Evolutionary conservation across 208 protist genomes (phyloP), one percentile per base, ranked within the genome.

Genomic region (Wallacemonas sp.): DNA sequence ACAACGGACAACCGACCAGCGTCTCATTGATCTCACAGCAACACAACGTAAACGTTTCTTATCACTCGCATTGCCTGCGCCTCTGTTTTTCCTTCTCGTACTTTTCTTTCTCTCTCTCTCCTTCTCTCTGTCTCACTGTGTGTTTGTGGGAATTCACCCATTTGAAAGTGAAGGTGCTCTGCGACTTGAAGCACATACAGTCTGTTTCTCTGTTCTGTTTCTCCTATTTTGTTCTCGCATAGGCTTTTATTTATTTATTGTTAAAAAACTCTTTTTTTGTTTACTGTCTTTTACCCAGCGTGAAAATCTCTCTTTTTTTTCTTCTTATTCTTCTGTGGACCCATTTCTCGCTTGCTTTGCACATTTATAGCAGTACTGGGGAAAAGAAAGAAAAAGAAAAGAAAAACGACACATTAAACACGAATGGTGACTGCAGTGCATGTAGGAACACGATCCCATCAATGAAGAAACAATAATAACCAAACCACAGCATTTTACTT

Each of bases 301-400:
- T n/a, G n/a, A n/a, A n/a, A n/a, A n/a, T n/a, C n/a, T n/a, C n/a
- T 63, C 6, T 61, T 24, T 17, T 61, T 21, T 6, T 49, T 22
- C 38, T 63, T 63, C 15, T 26, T 47, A 15, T 51, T 33, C 28
- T 61, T 27, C 5, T 44, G 24, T 62, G 19, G 44, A 31, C 56
- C 22, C 34, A 12, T 31, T 31, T 62, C 41, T 49, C 14, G 4
- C 24, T 45, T 47, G n/a, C n/a, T n/a, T n/a, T n/a, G n/a, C n/a
- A n/a, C n/a, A n/a, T n/a, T n/a, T n/a, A n/a, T n/a, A 2, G 14
- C 17, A 44, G 12, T 36, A 36, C 33, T n/a, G n/a, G n/a, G 19
- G 1, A 27, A 39, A 36, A 27, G 39, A n/a, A 60, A 39, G 17
- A 60, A 60, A 44, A 24, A 39, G 1, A 12, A 60, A 44, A 14